A percentile compares a stretch with the other conserved stretches of the same genome.
Conservation (phyloP, 257 asterid species). For the Fraxinus pennsylvanica region DNA sequence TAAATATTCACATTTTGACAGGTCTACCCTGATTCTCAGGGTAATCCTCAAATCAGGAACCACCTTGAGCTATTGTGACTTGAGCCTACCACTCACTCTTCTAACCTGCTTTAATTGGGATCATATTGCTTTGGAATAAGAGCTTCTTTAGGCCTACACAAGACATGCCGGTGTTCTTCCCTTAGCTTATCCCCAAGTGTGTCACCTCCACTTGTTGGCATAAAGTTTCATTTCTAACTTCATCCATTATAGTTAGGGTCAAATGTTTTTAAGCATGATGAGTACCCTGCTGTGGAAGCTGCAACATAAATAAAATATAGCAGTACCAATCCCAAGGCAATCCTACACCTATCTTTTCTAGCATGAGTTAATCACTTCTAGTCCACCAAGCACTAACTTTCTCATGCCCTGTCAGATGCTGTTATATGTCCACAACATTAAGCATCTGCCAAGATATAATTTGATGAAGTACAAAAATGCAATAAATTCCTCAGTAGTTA, state of each 20-base stretch:
- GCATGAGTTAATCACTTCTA: not conserved
- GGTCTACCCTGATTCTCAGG: not conserved
- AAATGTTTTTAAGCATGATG: not conserved
- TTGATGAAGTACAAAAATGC: not conserved
- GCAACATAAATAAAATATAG: not conserved
- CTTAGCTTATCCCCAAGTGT: not conserved
- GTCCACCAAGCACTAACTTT: not conserved
- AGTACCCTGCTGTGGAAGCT: not conserved
- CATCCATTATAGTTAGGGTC: not conserved
- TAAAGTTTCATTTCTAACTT: not conserved
- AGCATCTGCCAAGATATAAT: not conserved
- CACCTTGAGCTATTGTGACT: not conserved
- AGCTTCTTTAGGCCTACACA: not conserved
- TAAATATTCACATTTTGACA: not conserved
- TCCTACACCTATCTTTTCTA: too few species aligned
- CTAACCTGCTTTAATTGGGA: not conserved
- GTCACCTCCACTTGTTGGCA: not conserved
- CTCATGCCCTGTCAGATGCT: not conserved
- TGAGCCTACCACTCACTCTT: not conserved
- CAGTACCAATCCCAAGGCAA: not conserved
- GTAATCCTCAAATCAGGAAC: not conserved
- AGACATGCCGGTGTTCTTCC: not conserved
- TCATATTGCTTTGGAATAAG: not conserved
- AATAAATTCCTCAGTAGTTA: not conserved
- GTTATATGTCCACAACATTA: not conserved